These are phyloP conservation scores for Russula compacta DNA, from an alignment of 768 basidiomycete genomes.

Conservation along the genomic window DNA sequence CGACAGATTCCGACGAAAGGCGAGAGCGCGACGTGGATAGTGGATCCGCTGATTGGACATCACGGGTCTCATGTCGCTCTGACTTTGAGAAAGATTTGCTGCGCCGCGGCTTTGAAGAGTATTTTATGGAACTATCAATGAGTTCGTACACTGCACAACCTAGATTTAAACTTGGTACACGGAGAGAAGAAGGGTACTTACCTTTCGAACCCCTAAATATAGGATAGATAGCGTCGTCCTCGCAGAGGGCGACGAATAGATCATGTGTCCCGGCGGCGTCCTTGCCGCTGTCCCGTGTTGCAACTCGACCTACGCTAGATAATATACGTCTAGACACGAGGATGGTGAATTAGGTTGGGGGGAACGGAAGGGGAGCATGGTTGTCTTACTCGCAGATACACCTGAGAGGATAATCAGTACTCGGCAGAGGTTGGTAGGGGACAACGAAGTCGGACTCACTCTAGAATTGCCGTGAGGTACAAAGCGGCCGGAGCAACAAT, in stretches of 20 bases:
- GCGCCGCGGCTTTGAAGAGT: constrained; percentile 2
- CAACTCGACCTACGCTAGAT: constrained; percentile 75
- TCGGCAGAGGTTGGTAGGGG: not conserved
- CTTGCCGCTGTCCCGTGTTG: constrained; percentile 76
- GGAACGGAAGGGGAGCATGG: not conserved
- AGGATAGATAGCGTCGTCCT: constrained; percentile 80
- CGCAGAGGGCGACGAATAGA: constrained; percentile 80
- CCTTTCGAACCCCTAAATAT: constrained; percentile 84
- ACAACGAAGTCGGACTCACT: constrained; percentile 46
- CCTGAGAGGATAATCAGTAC: constrained; percentile 34
- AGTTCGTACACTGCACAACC: constrained; percentile 33
- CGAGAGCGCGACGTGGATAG: constrained; percentile 26
- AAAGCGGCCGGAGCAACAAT: constrained; percentile 69
- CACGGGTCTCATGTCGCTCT: constrained; percentile 6
- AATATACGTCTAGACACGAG: constrained; percentile 60
- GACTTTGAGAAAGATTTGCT: constrained; percentile 14
- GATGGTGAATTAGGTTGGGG: constrained; percentile 10
- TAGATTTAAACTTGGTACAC: not conserved
- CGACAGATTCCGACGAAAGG: constrained; percentile 34
- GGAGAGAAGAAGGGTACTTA: constrained; percentile 27
- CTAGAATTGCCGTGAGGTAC: constrained; percentile 87
- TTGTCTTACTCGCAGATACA: constrained; percentile 77
- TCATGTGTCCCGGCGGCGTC: constrained; percentile 69
- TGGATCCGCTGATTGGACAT: constrained; percentile 13
- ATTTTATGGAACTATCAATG: constrained; percentile 23